A percentile compares a stretch with the other conserved stretches of the same genome.
phyloP scores from a whole-genome alignment of 108 stramenopile genomes.

The Craspedostauros australis region DNA sequence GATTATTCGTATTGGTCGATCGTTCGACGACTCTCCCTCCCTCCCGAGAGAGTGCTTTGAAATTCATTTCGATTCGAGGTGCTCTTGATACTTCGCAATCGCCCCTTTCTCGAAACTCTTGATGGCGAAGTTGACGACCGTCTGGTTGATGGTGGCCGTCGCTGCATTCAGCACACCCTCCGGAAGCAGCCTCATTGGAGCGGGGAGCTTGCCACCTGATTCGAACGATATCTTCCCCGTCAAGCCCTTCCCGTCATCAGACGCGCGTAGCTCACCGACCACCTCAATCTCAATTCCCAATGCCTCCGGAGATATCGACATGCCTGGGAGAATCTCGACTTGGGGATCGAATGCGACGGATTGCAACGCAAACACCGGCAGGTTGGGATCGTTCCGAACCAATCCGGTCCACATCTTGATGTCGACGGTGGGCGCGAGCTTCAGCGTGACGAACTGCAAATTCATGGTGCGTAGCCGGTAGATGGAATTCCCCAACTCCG shows the following conservation, averaged over 20 bases:
- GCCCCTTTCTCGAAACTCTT: conserved; percentile 61
- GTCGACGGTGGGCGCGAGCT: conserved; percentile 65
- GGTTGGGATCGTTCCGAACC: conserved; percentile 1
- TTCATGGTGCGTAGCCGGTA: conserved; percentile 72
- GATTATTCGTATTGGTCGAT: too few species aligned
- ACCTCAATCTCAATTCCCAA: conserved; percentile 72
- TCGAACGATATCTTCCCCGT: conserved; percentile 68
- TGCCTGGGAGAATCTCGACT: conserved; percentile 57
- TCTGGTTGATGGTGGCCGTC: conserved; percentile 52
- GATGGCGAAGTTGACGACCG: conserved; percentile 60
- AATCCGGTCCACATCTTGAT: conserved; percentile 59
- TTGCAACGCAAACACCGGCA: conserved; percentile 51
- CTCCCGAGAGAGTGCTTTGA: too few species aligned
- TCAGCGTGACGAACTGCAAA: conserved; percentile 74
- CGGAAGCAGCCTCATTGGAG: conserved; percentile 59
- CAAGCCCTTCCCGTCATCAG: conserved; percentile 54
- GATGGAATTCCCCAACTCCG: conserved; percentile 36
- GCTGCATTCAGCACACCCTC: conserved; percentile 48
- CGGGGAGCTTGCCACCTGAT: conserved; percentile 51
- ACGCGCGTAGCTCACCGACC: conserved; percentile 58
- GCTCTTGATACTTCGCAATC: conserved; percentile 38
- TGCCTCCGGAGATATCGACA: conserved; percentile 30
- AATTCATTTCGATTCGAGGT: conserved; percentile 5
- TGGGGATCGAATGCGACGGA: conserved; percentile 74
- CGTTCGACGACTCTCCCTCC: too few species aligned